Evolutionary conservation across 2,329 filamentous ascomycete species (phyloP).

Genomic region (Dactylella cylindrospora): DNA sequence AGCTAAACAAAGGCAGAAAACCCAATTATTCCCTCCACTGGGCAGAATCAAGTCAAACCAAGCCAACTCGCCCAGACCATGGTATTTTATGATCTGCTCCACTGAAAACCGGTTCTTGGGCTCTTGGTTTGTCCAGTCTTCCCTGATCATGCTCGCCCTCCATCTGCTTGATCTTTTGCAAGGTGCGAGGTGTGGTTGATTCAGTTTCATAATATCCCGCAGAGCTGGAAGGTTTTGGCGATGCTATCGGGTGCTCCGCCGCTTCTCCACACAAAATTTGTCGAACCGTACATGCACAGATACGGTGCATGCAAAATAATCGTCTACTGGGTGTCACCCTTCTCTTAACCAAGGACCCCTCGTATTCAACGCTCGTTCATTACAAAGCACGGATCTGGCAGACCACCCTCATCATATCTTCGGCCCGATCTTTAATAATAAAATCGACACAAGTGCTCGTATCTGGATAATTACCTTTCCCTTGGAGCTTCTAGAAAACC

Average conservation of each 20-base stretch:
- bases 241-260: neutral
- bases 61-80: too few relatives aligned
- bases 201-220: conserved; percentile 36
- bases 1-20: too few relatives aligned
- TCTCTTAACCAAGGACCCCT: neutral
- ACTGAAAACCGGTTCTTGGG: neutral
- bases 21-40: too few relatives aligned
- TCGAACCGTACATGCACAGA: too few relatives aligned
- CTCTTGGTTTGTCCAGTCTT: conserved; percentile 1
- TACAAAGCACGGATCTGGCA: conserved; percentile 4
- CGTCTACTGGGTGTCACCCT: too few relatives aligned
- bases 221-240: conserved; percentile 19
- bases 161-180: neutral
- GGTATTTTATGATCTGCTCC: too few relatives aligned
- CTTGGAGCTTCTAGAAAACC: conserved; percentile 30
- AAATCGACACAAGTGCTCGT: too few relatives aligned
- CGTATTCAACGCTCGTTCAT: conserved; percentile 18
- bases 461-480: too few relatives aligned
- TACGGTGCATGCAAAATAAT: too few relatives aligned
- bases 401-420: neutral
- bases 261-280: too few relatives aligned
- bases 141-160: neutral
- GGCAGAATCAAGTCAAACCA: too few relatives aligned
- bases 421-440: conserved; percentile 2
- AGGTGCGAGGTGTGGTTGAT: neutral